Evolutionary conservation across 2,329 filamentous ascomycete species (phyloP).

Genomic region (Penicillium sp.): DNA sequence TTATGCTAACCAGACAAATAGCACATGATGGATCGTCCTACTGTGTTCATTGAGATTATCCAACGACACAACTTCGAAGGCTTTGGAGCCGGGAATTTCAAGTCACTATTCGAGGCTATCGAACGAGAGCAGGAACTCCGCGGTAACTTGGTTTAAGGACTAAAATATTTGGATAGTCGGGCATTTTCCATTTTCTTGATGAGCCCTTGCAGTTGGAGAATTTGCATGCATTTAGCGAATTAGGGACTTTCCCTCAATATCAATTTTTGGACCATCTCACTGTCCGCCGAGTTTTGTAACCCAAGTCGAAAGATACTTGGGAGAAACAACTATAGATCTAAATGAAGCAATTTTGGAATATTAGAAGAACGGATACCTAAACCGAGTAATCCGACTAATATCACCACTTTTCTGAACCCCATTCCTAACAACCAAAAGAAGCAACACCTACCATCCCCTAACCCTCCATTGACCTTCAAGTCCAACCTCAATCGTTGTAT

Average conservation of each 20-base stretch:
- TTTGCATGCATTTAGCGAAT: constrained; percentile 3
- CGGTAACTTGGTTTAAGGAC: constrained; percentile 63
- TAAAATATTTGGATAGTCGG: not conserved
- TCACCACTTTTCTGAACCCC: not conserved
- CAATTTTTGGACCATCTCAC: not conserved
- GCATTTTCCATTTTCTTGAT: not conserved
- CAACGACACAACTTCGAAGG: constrained; percentile 87
- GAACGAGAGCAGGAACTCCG: constrained; percentile 85
- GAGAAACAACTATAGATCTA: not conserved
- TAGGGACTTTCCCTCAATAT: not conserved
- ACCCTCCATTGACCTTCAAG: not conserved
- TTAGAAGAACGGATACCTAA: not conserved
- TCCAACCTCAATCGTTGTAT: not conserved
- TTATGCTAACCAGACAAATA: constrained; percentile 17
- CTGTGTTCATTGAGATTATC: constrained; percentile 95
- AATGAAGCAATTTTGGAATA: not conserved
- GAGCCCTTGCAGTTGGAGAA: not conserved
- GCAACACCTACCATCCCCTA: not conserved
- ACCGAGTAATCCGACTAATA: not conserved
- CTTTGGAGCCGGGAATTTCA: constrained; percentile 94
- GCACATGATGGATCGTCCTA: constrained; percentile 90
- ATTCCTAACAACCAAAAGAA: not conserved
- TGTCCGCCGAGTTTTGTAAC: not conserved
- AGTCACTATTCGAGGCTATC: constrained; percentile 90
- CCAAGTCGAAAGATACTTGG: not conserved